Evolutionary conservation across 2,329 filamentous ascomycete species (phyloP).

Genomic region (Trichoderma sp.): DNA sequence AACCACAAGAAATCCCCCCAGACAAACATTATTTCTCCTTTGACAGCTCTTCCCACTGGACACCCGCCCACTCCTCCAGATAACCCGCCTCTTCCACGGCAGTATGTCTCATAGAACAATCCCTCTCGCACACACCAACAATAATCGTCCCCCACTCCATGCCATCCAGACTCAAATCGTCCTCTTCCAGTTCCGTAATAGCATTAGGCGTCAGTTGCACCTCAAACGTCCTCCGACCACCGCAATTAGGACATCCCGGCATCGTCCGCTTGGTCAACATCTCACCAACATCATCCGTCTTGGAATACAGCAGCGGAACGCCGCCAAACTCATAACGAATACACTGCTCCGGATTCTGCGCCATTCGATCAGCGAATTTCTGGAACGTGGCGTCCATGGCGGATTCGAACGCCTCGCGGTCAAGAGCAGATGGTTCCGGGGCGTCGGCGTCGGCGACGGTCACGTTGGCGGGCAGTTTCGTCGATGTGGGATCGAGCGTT

Average conservation of each 20-base stretch:
- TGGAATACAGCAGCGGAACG: constrained; percentile 73
- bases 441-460: constrained; percentile 41
- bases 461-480: constrained; percentile 48
- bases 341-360: constrained; percentile 78
- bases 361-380: constrained; percentile 72
- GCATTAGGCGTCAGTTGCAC: constrained; percentile 88
- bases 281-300: constrained; percentile 69
- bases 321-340: constrained; percentile 78
- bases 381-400: constrained; percentile 73
- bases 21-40: constrained; percentile 32
- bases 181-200: constrained; percentile 82
- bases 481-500: constrained; percentile 63
- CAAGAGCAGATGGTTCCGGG: constrained; percentile 48
- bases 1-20: background rate
- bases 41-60: constrained; percentile 87
- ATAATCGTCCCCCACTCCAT: constrained; percentile 99
- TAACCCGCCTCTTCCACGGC: constrained; percentile 67
- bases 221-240: constrained; percentile 76
- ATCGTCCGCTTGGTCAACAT: constrained; percentile 56
- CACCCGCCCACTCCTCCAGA: constrained; percentile 93
- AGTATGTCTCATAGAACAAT: constrained; percentile 65
- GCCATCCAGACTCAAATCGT: constrained; percentile 68
- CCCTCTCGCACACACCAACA: constrained; percentile 74
- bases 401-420: constrained; percentile 70
- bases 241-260: constrained; percentile 75